A percentile compares a stretch with the other conserved stretches of the same genome.
Conservation (phyloP, 169 alveolate genomes). For the Plasmodium blacklocki region DNA sequence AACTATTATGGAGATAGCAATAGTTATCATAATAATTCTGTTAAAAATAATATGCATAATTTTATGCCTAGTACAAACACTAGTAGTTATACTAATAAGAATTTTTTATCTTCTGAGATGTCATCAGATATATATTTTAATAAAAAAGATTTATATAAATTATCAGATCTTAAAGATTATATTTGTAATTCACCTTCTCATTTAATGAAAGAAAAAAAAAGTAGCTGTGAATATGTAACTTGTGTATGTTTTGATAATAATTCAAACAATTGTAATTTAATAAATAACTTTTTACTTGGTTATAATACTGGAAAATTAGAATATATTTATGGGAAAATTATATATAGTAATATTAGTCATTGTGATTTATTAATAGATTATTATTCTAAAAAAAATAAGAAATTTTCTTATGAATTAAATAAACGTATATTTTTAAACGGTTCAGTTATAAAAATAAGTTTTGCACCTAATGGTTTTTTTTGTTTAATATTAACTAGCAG, state of each 20-base stretch:
- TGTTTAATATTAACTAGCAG: constrained; percentile 71
- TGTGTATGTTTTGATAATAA: constrained; percentile 75
- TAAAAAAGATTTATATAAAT: constrained; percentile 30
- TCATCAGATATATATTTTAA: constrained; percentile 16
- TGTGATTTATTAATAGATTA: constrained; percentile 76
- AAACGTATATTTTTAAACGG: constrained; percentile 65
- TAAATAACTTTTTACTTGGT: constrained; percentile 58
- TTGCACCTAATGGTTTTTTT: constrained; percentile 74
- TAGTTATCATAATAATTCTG: too few species aligned
- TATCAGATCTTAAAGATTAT: constrained; percentile 51
- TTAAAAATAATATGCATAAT: too few species aligned
- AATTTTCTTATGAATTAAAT: constrained; percentile 68
- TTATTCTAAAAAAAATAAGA: constrained; percentile 65
- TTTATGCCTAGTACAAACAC: too few species aligned
- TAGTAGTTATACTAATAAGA: too few species aligned
- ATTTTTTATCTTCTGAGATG: neutral
- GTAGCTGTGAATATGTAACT: constrained; percentile 69
- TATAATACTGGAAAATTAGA: constrained; percentile 65
- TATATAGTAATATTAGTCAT: constrained; percentile 70
- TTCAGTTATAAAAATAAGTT: constrained; percentile 47
- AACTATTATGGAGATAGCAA: too few species aligned
- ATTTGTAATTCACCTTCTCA: constrained; percentile 64
- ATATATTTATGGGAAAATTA: constrained; percentile 68
- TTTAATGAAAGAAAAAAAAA: constrained; percentile 53
- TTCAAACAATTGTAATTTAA: constrained; percentile 66